phyloP scores from a whole-genome alignment of 1,284 basidiomycete genomes.

The Anthracocystis panici-leucophaei region DNA sequence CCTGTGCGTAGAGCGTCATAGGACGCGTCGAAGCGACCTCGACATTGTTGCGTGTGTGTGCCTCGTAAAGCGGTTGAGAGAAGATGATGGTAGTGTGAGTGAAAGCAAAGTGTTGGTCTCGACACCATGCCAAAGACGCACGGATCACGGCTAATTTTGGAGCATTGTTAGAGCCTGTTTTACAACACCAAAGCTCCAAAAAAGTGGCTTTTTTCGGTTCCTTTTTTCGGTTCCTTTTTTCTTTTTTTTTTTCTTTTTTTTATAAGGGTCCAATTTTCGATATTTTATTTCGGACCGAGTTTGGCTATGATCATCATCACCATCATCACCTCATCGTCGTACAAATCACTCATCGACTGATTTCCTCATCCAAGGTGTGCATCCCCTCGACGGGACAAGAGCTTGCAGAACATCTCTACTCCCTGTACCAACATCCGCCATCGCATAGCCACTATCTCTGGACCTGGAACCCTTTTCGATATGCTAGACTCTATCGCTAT shows the following conservation, averaged over 20 bases:
- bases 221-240: no score
- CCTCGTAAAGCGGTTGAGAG: not conserved
- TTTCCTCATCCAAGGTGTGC: no score
- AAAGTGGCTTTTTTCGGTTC: not conserved
- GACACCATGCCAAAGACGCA: conserved; percentile 1
- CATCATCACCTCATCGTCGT: not conserved
- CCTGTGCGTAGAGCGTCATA: conserved; percentile 65
- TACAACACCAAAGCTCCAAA: not conserved
- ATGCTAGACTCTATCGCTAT: not conserved
- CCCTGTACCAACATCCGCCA: no score
- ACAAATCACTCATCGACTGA: not conserved
- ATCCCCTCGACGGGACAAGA: no score
- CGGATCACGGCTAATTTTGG: not conserved
- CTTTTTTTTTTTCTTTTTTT: not conserved
- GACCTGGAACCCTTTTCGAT: not conserved
- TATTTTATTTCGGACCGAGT: not conserved
- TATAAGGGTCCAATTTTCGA: conserved; percentile 4
- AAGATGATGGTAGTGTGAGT: not conserved
- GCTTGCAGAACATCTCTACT: no score
- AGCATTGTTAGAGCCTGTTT: not conserved
- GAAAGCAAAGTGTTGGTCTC: conserved; percentile 5
- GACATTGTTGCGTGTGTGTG: conserved; percentile 50
- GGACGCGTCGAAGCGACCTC: conserved; percentile 66
- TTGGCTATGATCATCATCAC: not conserved
- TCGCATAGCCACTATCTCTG: not conserved